phyloP scores from a whole-genome alignment of 345 rosid species.

The Populus deltoides region DNA sequence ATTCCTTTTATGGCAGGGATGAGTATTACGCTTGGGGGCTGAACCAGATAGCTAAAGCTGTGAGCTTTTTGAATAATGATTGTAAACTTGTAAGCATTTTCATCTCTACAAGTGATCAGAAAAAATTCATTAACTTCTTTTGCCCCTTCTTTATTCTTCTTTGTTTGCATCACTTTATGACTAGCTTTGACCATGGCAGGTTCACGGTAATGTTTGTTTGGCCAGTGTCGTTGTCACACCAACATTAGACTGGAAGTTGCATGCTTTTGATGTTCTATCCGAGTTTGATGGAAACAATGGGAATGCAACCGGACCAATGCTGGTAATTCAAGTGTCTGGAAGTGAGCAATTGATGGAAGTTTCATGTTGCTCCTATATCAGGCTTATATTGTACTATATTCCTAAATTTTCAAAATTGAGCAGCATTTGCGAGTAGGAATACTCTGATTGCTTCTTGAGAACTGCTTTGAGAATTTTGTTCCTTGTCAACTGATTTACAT shows the following conservation, averaged over 20 bases:
- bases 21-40: conserved; percentile 96
- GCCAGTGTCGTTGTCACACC: conserved; percentile 92
- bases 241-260: conserved; percentile 98
- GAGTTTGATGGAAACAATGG: conserved; percentile 87
- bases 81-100: conserved; percentile 83
- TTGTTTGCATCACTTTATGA: conserved; percentile 11
- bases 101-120: neutral
- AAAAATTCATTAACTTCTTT: neutral
- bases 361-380: neutral
- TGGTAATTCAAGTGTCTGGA: conserved; percentile 58
- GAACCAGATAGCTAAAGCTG: conserved; percentile 91
- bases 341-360: conserved; percentile 8
- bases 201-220: conserved; percentile 93
- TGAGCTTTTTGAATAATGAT: conserved; percentile 96
- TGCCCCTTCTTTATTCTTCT: neutral
- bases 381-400: neutral
- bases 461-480: neutral
- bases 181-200: conserved; percentile 44
- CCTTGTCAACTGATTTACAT: neutral
- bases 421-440: neutral
- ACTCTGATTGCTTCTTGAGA: neutral
- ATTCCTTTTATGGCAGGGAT: conserved; percentile 55
- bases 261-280: conserved; percentile 93
- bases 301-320: conserved; percentile 89
- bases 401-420: neutral